Conservation (phyloP, 2,329 filamentous ascomycete genomes). For the Acephala macrosclerotiorum region DNA sequence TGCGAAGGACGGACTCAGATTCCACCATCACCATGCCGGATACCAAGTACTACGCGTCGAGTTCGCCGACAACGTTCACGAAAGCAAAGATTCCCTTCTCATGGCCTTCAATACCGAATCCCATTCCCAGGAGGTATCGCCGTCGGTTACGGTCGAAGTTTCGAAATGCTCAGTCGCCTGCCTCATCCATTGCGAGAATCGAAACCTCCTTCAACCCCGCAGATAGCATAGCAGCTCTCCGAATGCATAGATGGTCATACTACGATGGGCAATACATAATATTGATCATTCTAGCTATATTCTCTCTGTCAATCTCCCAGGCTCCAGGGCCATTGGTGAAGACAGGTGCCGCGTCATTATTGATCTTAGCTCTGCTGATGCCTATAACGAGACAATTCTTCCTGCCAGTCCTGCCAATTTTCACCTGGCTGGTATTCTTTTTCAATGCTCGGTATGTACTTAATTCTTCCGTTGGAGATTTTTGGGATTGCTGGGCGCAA, state of each 20-base stretch:
- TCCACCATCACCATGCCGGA: slow-evolving; percentile 34
- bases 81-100: slow-evolving; percentile 51
- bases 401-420: slow-evolving; percentile 83
- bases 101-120: slow-evolving; percentile 54
- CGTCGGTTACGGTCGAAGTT: slow-evolving; percentile 74
- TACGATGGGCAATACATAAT: slow-evolving; percentile 88
- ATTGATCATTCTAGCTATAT: slow-evolving; percentile 76
- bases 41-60: slow-evolving; percentile 34
- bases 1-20: slow-evolving; percentile 13
- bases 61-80: slow-evolving; percentile 39
- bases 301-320: slow-evolving; percentile 84
- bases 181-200: slow-evolving; percentile 76
- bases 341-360: slow-evolving; percentile 71
- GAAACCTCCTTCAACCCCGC: slow-evolving; percentile 83
- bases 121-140: slow-evolving; percentile 70
- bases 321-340: slow-evolving; percentile 80
- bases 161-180: slow-evolving; percentile 69
- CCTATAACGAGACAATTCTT: slow-evolving; percentile 92
- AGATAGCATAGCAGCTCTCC: slow-evolving; percentile 78
- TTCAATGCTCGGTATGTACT: slow-evolving; percentile 73
- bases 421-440: slow-evolving; percentile 89
- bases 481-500: slow-evolving; percentile 7
- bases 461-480: not conserved
- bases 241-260: slow-evolving; percentile 79
- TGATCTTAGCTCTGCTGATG: slow-evolving; percentile 76